Evolutionary conservation across 805 yeast species (phyloP), one percentile per base, ranked within the genome.

Genomic region (Candida railenensis): DNA sequence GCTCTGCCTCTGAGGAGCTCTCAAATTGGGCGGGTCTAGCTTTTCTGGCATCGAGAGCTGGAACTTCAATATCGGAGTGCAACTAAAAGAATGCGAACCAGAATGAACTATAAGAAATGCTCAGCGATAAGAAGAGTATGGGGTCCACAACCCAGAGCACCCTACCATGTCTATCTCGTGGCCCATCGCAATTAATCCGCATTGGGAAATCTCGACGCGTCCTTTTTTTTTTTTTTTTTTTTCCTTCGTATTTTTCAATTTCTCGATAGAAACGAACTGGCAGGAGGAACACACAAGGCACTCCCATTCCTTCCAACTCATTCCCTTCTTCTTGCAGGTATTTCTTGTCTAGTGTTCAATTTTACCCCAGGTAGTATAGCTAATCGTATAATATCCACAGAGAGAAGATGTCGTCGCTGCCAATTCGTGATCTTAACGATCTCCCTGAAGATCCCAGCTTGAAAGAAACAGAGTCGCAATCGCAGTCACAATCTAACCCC

Each of bases 351-450:
- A n/a, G n/a, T n/a, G n/a, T n/a, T n/a, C n/a, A n/a, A n/a, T n/a
- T n/a, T n/a, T n/a, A n/a, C n/a, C n/a, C n/a, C n/a, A n/a, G n/a
- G n/a, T n/a, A n/a, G n/a, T n/a, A n/a, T n/a, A 25, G 30, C 30
- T 25, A 25, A 25, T 11, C 30, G 11, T 7, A 25, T 11, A 25
- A 25, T 25, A 25, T n/a, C n/a, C n/a, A n/a, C n/a, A n/a, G n/a
- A n/a, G n/a, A n/a, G n/a, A n/a, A n/a, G 22, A 62, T 61, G 68
- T 59, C 67, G 55, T 54, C 70, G 62, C 63, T 69, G 62, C 70
- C 67, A 67, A 66, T 57, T 63, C 78, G 33, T 62, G 67, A 42
- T 52, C 59, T 28, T 60, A 61, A 51, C 32, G 66, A 64, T 44
- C 55, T 61, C 28, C 59, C 62, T 28, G 55, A 57, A 21, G 61